Conservation (phyloP, 176 grass and related monocot genomes). For the Cenchrus purpureus region DNA sequence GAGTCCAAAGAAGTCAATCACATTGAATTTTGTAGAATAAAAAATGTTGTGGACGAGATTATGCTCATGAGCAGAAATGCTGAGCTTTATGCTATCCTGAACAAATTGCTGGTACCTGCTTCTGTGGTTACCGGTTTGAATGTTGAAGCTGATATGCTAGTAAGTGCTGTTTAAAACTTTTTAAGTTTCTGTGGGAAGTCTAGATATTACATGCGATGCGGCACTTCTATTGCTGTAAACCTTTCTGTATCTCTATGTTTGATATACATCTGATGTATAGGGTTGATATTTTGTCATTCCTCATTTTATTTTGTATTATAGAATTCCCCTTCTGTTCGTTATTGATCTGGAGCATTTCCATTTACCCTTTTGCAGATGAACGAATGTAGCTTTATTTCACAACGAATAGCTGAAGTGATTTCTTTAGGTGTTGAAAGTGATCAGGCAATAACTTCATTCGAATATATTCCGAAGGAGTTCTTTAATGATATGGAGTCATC, state of each 20-base stretch:
- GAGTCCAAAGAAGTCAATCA: conserved; percentile 97
- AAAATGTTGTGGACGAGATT: conserved; percentile 84
- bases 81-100: conserved; percentile 75
- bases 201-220: neutral
- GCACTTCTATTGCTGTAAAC: neutral
- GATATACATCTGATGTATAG: neutral
- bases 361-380: conserved; percentile 63
- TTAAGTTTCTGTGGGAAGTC: conserved; percentile 15
- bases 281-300: neutral
- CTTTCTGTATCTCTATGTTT: neutral
- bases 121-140: conserved; percentile 80
- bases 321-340: neutral
- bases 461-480: conserved; percentile 79
- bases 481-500: conserved; percentile 95
- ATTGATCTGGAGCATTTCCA: conserved; percentile 15
- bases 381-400: conserved; percentile 76
- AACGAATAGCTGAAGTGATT: conserved; percentile 82
- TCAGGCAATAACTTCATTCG: conserved; percentile 74
- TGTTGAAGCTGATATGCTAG: conserved; percentile 79
- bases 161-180: conserved; percentile 50
- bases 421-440: conserved; percentile 75
- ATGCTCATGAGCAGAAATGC: conserved; percentile 72
- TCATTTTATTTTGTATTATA: neutral
- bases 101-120: conserved; percentile 66
- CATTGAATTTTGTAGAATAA: conserved; percentile 95